These are phyloP conservation scores for Leccinum griseonigrum DNA, from an alignment of 1,284 basidiomycete genomes.

Conservation along the genomic window DNA sequence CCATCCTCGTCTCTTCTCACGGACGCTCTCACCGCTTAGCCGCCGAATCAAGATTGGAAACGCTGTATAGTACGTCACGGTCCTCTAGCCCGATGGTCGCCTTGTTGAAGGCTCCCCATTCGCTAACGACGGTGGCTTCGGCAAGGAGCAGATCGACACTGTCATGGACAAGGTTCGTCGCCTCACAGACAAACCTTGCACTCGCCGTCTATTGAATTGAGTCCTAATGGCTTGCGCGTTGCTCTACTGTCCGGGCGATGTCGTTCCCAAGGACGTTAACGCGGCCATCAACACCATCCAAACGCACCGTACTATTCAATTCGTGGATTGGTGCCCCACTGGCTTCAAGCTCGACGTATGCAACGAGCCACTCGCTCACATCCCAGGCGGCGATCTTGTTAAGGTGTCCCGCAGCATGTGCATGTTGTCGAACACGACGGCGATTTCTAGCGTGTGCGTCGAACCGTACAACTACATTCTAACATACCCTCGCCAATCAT, in stretches of 20 bases:
- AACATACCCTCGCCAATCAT: too few species aligned
- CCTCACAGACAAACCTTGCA: not conserved
- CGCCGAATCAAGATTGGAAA: too few species aligned
- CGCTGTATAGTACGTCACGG: too few species aligned
- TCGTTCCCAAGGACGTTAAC: conserved; percentile 89
- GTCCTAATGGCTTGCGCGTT: conserved; percentile 67
- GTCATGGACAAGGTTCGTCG: conserved; percentile 98
- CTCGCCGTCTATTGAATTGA: conserved; percentile 8
- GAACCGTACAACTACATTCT: too few species aligned
- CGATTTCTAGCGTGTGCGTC: conserved; percentile 78
- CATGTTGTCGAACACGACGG: conserved; percentile 88
- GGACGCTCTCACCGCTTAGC: too few species aligned
- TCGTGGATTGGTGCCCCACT: conserved; percentile 91
- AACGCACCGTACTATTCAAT: conserved; percentile 81
- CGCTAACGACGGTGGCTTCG: conserved; percentile 86
- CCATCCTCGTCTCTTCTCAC: too few species aligned
- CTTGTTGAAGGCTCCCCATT: conserved; percentile 71
- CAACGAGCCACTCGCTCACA: conserved; percentile 83
- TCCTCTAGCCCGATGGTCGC: conserved; percentile 76
- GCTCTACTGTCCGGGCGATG: conserved; percentile 77
- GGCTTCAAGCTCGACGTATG: conserved; percentile 91
- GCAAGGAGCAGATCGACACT: conserved; percentile 90
- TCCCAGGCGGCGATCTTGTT: conserved; percentile 85
- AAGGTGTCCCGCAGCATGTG: conserved; percentile 86
- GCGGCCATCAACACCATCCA: conserved; percentile 84